phyloP scores from a whole-genome alignment of 1,284 basidiomycete species.

The Entoloma clypeatum region DNA sequence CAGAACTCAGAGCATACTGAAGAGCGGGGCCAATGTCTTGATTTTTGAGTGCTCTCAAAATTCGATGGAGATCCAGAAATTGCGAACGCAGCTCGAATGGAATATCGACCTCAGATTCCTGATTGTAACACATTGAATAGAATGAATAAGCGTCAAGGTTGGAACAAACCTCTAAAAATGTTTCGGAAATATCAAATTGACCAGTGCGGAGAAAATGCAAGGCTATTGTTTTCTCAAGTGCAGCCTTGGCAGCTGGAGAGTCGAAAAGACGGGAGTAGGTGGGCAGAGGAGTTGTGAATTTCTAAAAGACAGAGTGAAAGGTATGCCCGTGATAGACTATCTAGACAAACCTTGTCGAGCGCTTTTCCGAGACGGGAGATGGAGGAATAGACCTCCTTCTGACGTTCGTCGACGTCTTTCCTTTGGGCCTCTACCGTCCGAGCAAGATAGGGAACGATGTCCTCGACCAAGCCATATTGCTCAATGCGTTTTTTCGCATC shows the following conservation, averaged over 20 bases:
- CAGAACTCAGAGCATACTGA: slow-evolving; percentile 42
- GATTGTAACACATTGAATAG: slow-evolving; percentile 12
- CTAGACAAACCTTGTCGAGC: slow-evolving; percentile 74
- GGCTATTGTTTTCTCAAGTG: slow-evolving; percentile 73
- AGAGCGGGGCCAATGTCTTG: slow-evolving; percentile 75
- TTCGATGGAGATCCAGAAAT: slow-evolving; percentile 71
- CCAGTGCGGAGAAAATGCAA: slow-evolving; percentile 78
- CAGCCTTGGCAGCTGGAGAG: slow-evolving; percentile 51
- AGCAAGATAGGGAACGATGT: slow-evolving; percentile 51
- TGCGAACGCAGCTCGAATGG: slow-evolving; percentile 52
- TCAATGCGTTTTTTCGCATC: slow-evolving; percentile 55
- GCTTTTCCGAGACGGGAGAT: slow-evolving; percentile 78
- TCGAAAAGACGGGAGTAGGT: slow-evolving; percentile 68
- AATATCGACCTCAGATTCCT: slow-evolving; percentile 74
- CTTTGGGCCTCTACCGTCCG: slow-evolving; percentile 65
- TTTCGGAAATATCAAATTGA: slow-evolving; percentile 69
- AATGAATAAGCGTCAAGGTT: slow-evolving; percentile 2
- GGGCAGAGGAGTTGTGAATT: slow-evolving; percentile 65
- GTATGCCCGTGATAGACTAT: slow-evolving; percentile 1
- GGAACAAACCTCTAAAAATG: slow-evolving; percentile 60
- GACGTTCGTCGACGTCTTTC: slow-evolving; percentile 82
- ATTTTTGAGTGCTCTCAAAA: slow-evolving; percentile 63
- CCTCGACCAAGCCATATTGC: slow-evolving; percentile 50
- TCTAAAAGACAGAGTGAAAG: slow-evolving; percentile 40
- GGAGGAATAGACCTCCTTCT: slow-evolving; percentile 83